Evolutionary conservation across 2,329 filamentous ascomycete genomes (phyloP).

Genomic region (Bipolaris gigantea): DNA sequence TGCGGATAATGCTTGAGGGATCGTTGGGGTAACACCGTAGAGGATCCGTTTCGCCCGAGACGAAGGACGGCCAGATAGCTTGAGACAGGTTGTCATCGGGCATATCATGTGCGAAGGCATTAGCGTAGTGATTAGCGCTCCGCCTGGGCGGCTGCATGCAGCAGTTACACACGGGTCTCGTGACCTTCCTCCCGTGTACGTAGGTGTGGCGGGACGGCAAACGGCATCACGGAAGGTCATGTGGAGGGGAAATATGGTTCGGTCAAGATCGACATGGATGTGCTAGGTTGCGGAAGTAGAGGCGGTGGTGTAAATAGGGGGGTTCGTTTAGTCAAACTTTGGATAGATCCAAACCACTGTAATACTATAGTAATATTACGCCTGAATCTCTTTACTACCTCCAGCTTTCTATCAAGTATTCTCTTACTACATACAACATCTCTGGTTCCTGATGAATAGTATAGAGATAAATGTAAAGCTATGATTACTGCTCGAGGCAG

Average conservation of each 20-base stretch:
- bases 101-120: neutral
- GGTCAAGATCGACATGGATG: slow-evolving; percentile 2
- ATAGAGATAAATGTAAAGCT: too few relatives aligned
- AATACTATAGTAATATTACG: too few relatives aligned
- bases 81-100: neutral
- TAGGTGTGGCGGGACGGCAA: neutral
- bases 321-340: too few relatives aligned
- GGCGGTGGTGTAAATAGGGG: too few relatives aligned
- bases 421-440: too few relatives aligned
- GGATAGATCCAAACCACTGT: too few relatives aligned
- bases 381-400: too few relatives aligned
- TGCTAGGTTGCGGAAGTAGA: too few relatives aligned
- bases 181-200: neutral
- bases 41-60: neutral
- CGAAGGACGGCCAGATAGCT: too few relatives aligned
- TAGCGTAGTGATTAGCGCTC: neutral
- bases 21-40: neutral
- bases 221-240: neutral
- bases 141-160: neutral
- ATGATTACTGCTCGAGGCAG: too few relatives aligned
- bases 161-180: neutral
- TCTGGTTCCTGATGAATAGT: too few relatives aligned
- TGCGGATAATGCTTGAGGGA: neutral
- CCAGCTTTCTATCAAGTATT: too few relatives aligned
- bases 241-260: neutral